A percentile compares a stretch with the other conserved stretches of the same genome.
Conservation (phyloP, 257 asterid genomes). For the Lantana camara region DNA sequence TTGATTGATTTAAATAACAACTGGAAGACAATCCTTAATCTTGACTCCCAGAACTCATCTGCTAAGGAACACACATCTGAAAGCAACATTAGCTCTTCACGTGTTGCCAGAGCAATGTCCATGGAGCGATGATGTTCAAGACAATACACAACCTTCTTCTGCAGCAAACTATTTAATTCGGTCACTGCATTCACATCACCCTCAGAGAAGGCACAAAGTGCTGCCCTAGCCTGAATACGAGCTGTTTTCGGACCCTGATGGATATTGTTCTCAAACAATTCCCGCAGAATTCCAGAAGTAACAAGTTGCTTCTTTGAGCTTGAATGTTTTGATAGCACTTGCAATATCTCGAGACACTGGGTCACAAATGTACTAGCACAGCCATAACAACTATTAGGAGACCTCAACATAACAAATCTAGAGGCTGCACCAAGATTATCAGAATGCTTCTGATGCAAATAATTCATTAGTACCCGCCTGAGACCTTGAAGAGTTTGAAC, state of each 20-base stretch:
- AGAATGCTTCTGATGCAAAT: constrained; percentile 90
- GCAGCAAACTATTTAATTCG: constrained; percentile 84
- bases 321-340: constrained; percentile 81
- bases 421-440: constrained; percentile 72
- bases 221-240: constrained; percentile 98
- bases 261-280: constrained; percentile 94
- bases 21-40: constrained; percentile 90
- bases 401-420: constrained; percentile 85
- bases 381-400: constrained; percentile 97
- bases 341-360: constrained; percentile 94
- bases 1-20: constrained; percentile 91
- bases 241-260: constrained; percentile 99
- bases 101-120: constrained; percentile 92
- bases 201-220: constrained; percentile 97
- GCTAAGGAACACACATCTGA: constrained; percentile 93
- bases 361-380: constrained; percentile 94
- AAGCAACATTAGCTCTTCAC: constrained; percentile 90
- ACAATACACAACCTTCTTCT: constrained; percentile 88
- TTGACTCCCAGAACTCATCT: constrained; percentile 98
- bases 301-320: constrained; percentile 93
- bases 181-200: constrained; percentile 86
- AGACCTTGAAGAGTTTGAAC: constrained; percentile 99
- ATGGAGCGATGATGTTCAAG: constrained; percentile 99
- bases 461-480: constrained; percentile 88
- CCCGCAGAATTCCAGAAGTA: constrained; percentile 86